phyloP scores from a whole-genome alignment of 306 rosid species.

The Gillenia trifoliata region DNA sequence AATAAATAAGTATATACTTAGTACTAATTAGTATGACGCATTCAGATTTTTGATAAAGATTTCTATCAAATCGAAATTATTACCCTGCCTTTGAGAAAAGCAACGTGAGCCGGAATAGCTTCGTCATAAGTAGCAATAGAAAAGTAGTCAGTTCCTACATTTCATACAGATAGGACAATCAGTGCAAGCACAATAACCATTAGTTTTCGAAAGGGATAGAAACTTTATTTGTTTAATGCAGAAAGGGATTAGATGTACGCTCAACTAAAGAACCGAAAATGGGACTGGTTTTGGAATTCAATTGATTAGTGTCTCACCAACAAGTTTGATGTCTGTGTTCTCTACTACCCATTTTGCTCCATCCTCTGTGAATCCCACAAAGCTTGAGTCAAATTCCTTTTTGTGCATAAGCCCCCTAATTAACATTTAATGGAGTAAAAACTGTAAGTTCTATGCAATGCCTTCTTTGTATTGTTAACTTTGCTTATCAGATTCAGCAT shows the following conservation, averaged over 20 bases:
- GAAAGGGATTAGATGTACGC: background rate
- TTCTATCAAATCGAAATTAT: background rate
- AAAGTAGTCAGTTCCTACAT: constrained; percentile 37
- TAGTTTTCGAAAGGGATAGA: background rate
- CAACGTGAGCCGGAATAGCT: constrained; percentile 28
- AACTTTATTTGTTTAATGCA: background rate
- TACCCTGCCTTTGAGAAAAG: constrained; percentile 31
- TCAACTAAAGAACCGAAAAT: background rate
- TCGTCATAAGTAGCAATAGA: constrained; percentile 38
- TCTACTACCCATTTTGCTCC: constrained; percentile 78
- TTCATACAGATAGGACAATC: background rate
- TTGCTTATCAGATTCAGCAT: background rate
- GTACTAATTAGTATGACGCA: no score
- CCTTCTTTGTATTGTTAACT: background rate
- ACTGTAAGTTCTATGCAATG: background rate
- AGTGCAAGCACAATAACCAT: background rate
- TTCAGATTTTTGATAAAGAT: background rate
- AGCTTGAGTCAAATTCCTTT: constrained; percentile 62
- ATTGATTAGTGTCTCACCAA: constrained; percentile 38
- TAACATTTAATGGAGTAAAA: background rate
- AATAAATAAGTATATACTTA: no score
- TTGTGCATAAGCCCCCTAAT: constrained; percentile 66
- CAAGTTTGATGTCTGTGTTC: constrained; percentile 75
- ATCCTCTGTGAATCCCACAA: constrained; percentile 58
- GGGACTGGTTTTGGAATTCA: background rate